Base-by-base conservation (phyloP, 139 green algal species). In the Prasinococcaceae sp. region DNA sequence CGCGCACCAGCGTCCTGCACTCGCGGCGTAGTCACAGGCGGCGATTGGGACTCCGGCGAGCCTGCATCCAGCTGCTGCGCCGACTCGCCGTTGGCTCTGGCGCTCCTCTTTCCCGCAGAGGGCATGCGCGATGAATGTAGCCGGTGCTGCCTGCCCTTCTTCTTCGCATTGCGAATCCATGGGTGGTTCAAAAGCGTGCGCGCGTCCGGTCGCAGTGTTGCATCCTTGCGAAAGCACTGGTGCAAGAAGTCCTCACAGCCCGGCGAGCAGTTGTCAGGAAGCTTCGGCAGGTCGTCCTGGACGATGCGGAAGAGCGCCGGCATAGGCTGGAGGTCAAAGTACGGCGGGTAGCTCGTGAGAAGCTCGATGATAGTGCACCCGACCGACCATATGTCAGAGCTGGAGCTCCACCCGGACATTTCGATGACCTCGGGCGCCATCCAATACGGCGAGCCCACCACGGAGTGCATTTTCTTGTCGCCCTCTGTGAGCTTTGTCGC, bases 341-440 rank as follows among this genome's bases (percentile, higher is more conserved):
- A 97, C 10, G 88, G 88, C 6, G 88, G 84, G 38, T 60, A 63
- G 8, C 89, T 86, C 1, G 87, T 97, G 2, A 97, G 70, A 43
- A 97, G 75, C 79, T 97, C 89, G 5, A 97, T 71, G 19, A 92
- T 77, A 19, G 95, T 73, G 73, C 86, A 97, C 35, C 82, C 89
- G 30, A 97, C 84, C 3, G 63, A 83, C 89, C 89, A 97, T 33
- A 97, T 92, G 74, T 97, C 89, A 8, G 72, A 78, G 6, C 82
- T 80, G 2, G 83, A 54, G 3, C 74, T 90, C 14, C 92, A 79
- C 35, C 79, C 73, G 4, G 81, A 87, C 79, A 96, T 84, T 71
- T 94, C 85, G 45, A 96, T 92, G 26, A 96, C 86, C 74, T 95
- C 84, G 27, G 86, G 86, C 3, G 86, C 86, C 83, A 94, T 93